A percentile compares a stretch with the other conserved stretches of the same genome.
These are phyloP conservation scores for Oemleria cerasiformis DNA, from an alignment of 306 rosid species.

Conservation along the genomic window DNA sequence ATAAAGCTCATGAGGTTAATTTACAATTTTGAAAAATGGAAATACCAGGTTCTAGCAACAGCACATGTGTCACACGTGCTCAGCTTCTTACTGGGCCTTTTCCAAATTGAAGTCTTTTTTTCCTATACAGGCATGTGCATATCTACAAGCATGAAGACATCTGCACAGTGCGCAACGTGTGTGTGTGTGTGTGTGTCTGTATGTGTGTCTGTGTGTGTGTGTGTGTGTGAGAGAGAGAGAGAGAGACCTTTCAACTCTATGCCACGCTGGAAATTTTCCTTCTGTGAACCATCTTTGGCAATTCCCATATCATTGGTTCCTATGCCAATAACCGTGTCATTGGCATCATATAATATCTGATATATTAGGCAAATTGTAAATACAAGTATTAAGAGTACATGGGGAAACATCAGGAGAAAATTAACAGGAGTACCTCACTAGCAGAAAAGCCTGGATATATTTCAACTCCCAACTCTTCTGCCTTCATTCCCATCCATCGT, in stretches of 20 bases:
- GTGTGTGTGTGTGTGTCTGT: slow-evolving; percentile 12
- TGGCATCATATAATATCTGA: slow-evolving; percentile 75
- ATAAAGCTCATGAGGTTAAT: not conserved
- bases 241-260: slow-evolving; percentile 71
- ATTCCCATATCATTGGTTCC: slow-evolving; percentile 96
- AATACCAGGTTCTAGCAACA: slow-evolving; percentile 5
- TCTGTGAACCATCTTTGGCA: slow-evolving; percentile 85
- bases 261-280: slow-evolving; percentile 81
- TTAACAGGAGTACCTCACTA: slow-evolving; percentile 63
- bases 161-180: not conserved
- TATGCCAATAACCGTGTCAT: slow-evolving; percentile 66
- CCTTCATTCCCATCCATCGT: slow-evolving; percentile 94
- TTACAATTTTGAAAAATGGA: slow-evolving; percentile 6
- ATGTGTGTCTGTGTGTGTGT: slow-evolving; percentile 15
- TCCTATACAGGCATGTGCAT: not conserved
- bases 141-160: not conserved
- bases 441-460: slow-evolving; percentile 97
- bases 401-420: slow-evolving; percentile 21
- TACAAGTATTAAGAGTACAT: slow-evolving; percentile 15
- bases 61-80: not conserved
- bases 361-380: slow-evolving; percentile 18
- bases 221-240: slow-evolving; percentile 32
- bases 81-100: not conserved
- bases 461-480: slow-evolving; percentile 94
- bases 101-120: not conserved